phyloP scores from a whole-genome alignment of 2,329 filamentous ascomycete species.

The Stemphylium vesicarium region DNA sequence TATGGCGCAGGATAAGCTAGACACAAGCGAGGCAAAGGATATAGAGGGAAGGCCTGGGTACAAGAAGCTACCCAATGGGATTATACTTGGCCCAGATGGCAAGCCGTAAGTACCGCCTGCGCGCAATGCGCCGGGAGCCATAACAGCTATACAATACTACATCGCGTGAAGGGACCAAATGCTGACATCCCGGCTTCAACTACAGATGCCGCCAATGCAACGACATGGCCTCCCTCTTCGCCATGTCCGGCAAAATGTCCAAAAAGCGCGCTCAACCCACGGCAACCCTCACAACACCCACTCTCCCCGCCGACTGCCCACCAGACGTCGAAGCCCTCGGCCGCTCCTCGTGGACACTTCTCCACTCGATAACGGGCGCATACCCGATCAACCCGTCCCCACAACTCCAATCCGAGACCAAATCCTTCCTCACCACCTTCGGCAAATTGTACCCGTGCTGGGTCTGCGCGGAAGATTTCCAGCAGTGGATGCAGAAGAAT shows the following conservation, averaged over 20 bases:
- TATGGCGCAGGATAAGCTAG: slow-evolving; percentile 34
- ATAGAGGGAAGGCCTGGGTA: slow-evolving; percentile 39
- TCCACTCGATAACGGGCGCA: slow-evolving; percentile 87
- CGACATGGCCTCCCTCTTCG: slow-evolving; percentile 64
- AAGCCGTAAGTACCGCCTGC: slow-evolving; percentile 70
- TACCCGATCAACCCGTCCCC: slow-evolving; percentile 76
- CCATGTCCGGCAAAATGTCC: slow-evolving; percentile 55
- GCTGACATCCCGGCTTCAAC: neutral
- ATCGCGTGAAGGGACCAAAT: neutral
- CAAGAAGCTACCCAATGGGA: slow-evolving; percentile 70
- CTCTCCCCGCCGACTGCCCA: slow-evolving; percentile 72
- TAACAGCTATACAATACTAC: neutral
- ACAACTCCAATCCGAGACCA: slow-evolving; percentile 76
- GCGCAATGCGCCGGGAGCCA: slow-evolving; percentile 23
- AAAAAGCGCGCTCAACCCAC: slow-evolving; percentile 45
- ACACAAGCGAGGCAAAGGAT: slow-evolving; percentile 36
- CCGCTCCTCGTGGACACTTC: slow-evolving; percentile 87
- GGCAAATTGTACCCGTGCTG: slow-evolving; percentile 92
- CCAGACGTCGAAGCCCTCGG: slow-evolving; percentile 89
- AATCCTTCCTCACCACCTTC: slow-evolving; percentile 79
- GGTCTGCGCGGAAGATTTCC: slow-evolving; percentile 93
- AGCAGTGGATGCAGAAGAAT: slow-evolving; percentile 76
- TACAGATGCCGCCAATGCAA: slow-evolving; percentile 74
- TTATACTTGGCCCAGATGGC: slow-evolving; percentile 79
- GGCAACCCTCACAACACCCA: slow-evolving; percentile 35